Evolutionary conservation across 2,329 filamentous ascomycete genomes (phyloP).

Genomic region (Lecanoromycetidae sp.): DNA sequence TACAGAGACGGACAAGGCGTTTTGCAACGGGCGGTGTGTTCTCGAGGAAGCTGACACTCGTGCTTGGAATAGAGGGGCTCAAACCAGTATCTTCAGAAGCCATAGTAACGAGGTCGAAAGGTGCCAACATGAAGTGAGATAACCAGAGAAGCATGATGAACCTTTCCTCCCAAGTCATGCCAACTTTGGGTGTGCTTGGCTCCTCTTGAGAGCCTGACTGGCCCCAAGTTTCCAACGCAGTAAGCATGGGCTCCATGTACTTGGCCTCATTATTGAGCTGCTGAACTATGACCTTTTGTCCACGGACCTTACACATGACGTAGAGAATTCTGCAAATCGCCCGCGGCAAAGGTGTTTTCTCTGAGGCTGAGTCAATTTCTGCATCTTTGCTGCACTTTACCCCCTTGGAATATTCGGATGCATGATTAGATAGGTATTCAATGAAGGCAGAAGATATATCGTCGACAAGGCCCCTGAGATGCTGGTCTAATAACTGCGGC

Average conservation of each 20-base stretch:
- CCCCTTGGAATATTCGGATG: constrained; percentile 30
- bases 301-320: constrained; percentile 84
- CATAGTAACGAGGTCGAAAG: constrained; percentile 81
- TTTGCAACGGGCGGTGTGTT: constrained; percentile 54
- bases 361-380: neutral
- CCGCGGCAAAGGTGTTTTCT: constrained; percentile 45
- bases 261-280: constrained; percentile 85
- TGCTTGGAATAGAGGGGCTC: constrained; percentile 18
- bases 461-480: constrained; percentile 64
- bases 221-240: constrained; percentile 54
- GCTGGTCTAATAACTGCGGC: constrained; percentile 79
- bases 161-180: constrained; percentile 71
- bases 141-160: constrained; percentile 85
- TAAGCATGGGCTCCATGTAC: constrained; percentile 68
- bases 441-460: constrained; percentile 65
- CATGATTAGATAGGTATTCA: constrained; percentile 42
- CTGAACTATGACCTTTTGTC: constrained; percentile 80
- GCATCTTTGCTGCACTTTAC: neutral
- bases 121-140: constrained; percentile 67
- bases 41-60: constrained; percentile 37
- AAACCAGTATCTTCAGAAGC: constrained; percentile 37
- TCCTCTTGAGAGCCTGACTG: constrained; percentile 17
- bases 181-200: constrained; percentile 14
- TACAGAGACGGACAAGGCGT: constrained; percentile 57
- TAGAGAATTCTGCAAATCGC: constrained; percentile 75